Evolutionary conservation across 2,329 filamentous ascomycete species (phyloP), one percentile per base, ranked within the genome.

Genomic region (Golovinomyces cichoracearum): DNA sequence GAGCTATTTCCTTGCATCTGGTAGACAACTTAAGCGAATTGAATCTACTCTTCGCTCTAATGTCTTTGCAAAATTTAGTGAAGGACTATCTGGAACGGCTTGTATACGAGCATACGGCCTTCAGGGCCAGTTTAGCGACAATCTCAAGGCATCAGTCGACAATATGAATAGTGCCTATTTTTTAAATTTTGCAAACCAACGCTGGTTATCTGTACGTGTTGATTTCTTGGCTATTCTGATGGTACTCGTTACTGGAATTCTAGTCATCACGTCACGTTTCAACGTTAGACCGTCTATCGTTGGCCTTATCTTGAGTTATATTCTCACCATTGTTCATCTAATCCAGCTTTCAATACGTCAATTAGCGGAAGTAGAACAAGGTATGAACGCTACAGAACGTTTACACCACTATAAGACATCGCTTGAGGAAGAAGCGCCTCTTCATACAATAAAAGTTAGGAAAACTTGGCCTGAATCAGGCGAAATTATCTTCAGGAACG

Each of bases 341-440:
- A 79, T 95, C 54, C 88, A 94, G 60, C 94, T 94, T 63, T 88
- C 84, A 0, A 83, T 95, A 17, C 76, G 90, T 17, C 88, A 95
- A 63, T 70, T 94, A 6, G 88, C 88, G 23, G 88, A 94, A 63
- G 84, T 95, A 7, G 88, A 95, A 63, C 95, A 94, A 64, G 84
- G 86, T 60, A 95, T 95, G 88, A 95, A 94, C 62, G 79, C 86
- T 0, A 90, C 92, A 0, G 88, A 95, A 64, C 79, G 90, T 46
- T 69, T 95, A 29, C 77, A 85, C 61, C 84, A 93, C 66, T 95
- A 95, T 61, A 86, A 83, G 49, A 83, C 75, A 0, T 65, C 83
- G 55, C 72, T 98, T 4, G 85, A 93, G 53, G 80, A 93, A 60
- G 90, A 95, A 63, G 83, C 88, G 0, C 83, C 86, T 0, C 68